Evolutionary conservation across 352 stramenopile species (phyloP), one percentile per base, ranked within the genome.

Genomic region (Phytopythium litorale): DNA sequence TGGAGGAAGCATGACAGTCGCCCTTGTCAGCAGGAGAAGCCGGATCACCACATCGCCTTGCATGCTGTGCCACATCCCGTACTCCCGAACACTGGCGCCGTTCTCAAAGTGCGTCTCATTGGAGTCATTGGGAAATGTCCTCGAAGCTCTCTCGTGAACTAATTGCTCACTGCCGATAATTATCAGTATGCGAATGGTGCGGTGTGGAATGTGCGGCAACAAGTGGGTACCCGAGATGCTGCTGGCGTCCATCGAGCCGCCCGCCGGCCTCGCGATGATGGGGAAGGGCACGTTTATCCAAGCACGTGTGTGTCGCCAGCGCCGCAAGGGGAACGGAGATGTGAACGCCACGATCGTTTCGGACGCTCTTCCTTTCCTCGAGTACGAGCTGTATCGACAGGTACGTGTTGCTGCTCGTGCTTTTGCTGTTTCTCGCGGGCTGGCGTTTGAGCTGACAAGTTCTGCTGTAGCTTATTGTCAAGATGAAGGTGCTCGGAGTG

Each of bases 161-260:
- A 49, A 25, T 18, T 43, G 50, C 28, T 58, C 18, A 15, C 21
- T 64, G 15, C 62, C 19, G 16, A 37, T 40, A 23, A 62, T 43
- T 50, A 94, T 43, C 52, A 94, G 84, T 60, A 98, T 99, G 96
- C 90, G 98, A 54, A 90, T 99, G 63, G 94, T 98, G 49, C 96
- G 96, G 25, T 99, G 97, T 67, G 79, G 96, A 9, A 75, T 98
- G 37, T 99, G 97, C 64, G 92, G 94, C 3, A 98, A 98, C 67
- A 99, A 99, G 65, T 99, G 97, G 97, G 97, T 99, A 18, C 96
- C 97, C 3, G 96, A 98, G 62, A 97, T 95, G 72, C 89, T 97
- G 56, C 88, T 97, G 21, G 81, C 96, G 46, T 97, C 93, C 7
- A 97, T 97, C 23, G 79, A 94, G 54, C 86, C 85, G 25, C 84